These are phyloP conservation scores for Ustilago xerochloae DNA, from an alignment of 1,284 basidiomycete species.

Conservation along the genomic window DNA sequence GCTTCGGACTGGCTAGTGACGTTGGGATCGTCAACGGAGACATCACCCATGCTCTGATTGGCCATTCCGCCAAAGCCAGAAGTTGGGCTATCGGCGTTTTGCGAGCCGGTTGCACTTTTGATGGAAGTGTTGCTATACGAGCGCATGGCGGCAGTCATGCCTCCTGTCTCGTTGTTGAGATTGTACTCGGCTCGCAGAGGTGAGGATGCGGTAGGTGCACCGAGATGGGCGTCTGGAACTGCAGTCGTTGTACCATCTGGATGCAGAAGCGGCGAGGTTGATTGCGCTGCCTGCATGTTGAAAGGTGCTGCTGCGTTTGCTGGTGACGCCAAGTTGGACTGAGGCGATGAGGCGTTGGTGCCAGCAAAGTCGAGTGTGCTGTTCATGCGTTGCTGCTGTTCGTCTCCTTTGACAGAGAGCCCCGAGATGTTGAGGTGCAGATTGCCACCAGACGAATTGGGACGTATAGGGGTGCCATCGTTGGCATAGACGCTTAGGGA, in stretches of 20 bases:
- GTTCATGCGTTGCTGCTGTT: slow-evolving; percentile 16
- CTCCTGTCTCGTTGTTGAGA: slow-evolving; percentile 10
- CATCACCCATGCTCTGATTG: slow-evolving; percentile 34
- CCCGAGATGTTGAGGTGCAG: slow-evolving; percentile 48
- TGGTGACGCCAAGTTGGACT: slow-evolving; percentile 29
- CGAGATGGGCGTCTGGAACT: slow-evolving; percentile 16
- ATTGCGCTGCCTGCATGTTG: neutral
- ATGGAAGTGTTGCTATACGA: slow-evolving; percentile 44
- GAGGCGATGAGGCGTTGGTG: slow-evolving; percentile 26
- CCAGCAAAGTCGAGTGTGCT: slow-evolving; percentile 16
- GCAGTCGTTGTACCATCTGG: slow-evolving; percentile 9
- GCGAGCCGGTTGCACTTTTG: slow-evolving; percentile 41
- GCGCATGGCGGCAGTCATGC: slow-evolving; percentile 25
- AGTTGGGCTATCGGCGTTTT: slow-evolving; percentile 37
- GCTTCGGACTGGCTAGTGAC: slow-evolving; percentile 40
- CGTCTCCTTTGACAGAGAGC: slow-evolving; percentile 40
- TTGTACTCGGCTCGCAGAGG: slow-evolving; percentile 36
- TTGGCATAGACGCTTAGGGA: slow-evolving; percentile 18
- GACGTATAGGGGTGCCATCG: slow-evolving; percentile 17
- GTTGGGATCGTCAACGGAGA: slow-evolving; percentile 40
- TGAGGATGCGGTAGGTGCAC: slow-evolving; percentile 24
- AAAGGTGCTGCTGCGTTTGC: slow-evolving; percentile 20
- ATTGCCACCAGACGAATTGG: slow-evolving; percentile 35
- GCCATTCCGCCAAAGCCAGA: slow-evolving; percentile 23
- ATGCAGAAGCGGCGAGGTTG: slow-evolving; percentile 28